A percentile compares a stretch with the other conserved stretches of the same genome.
These are phyloP conservation scores for Cajanus cajan DNA, from an alignment of 306 rosid species.

Conservation along the genomic window DNA sequence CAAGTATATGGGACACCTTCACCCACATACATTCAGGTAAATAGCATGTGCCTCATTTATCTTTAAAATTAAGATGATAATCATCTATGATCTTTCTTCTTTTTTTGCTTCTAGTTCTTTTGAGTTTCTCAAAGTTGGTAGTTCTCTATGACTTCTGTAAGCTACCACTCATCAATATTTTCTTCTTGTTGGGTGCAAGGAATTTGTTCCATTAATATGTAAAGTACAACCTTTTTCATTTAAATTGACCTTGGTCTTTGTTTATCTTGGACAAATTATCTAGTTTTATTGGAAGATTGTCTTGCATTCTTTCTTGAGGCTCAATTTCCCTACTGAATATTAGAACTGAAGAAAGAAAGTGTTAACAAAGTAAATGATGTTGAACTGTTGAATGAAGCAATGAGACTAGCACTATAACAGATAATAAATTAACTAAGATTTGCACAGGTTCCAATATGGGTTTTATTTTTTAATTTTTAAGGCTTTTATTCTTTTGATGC, in stretches of 20 bases:
- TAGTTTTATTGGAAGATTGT: background rate
- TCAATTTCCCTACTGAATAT: background rate
- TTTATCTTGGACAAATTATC: background rate
- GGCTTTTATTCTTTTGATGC: background rate
- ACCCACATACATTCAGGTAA: constrained; percentile 41
- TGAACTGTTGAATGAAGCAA: background rate
- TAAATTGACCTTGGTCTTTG: background rate
- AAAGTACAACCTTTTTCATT: background rate
- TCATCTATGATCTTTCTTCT: background rate
- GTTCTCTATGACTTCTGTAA: background rate
- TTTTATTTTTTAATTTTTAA: background rate
- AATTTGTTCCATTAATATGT: background rate
- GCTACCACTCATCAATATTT: background rate
- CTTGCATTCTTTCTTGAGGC: background rate
- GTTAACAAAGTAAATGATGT: background rate
- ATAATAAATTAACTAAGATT: background rate
- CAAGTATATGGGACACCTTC: constrained; percentile 62
- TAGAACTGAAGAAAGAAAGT: background rate
- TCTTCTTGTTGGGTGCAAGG: background rate
- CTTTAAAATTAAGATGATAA: background rate
- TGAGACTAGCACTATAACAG: background rate
- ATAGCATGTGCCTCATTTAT: background rate
- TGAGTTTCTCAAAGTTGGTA: background rate
- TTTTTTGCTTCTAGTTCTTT: background rate
- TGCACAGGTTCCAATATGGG: background rate